Evolutionary conservation across 352 stramenopile genomes (phyloP).

Genomic region (Globisporangium spiculum): DNA sequence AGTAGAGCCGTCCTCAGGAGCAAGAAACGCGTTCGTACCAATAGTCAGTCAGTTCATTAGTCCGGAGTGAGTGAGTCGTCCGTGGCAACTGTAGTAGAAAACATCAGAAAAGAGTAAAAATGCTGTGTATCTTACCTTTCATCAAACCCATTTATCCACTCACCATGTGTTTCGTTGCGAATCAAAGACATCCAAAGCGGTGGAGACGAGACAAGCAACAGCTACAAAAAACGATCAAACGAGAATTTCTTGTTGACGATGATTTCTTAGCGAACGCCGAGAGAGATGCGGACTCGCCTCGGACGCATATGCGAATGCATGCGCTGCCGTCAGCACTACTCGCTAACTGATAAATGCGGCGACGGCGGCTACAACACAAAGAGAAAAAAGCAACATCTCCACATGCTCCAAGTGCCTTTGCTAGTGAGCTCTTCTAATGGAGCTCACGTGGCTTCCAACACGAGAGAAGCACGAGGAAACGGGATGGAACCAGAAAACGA

Average conservation of each 20-base stretch:
- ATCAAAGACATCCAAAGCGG: neutral
- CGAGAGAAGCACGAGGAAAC: neutral
- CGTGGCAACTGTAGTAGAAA: neutral
- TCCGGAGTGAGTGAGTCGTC: conserved; percentile 1
- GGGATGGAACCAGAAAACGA: neutral
- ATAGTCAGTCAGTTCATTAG: neutral
- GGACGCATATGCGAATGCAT: neutral
- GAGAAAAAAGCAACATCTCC: conserved; percentile 4
- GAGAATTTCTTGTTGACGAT: neutral
- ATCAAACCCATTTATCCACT: neutral
- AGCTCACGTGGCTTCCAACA: neutral
- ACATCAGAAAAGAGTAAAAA: conserved; percentile 7
- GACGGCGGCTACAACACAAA: neutral
- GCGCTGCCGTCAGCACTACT: neutral
- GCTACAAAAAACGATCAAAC: neutral
- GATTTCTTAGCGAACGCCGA: neutral
- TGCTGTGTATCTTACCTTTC: conserved; percentile 7
- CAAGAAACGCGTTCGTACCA: neutral
- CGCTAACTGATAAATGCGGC: conserved; percentile 7
- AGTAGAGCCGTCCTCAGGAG: neutral
- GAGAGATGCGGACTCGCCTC: neutral
- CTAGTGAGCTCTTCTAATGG: conserved; percentile 7
- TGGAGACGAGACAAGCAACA: neutral
- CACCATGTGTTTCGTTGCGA: too few species aligned
- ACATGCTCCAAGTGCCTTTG: neutral